These are phyloP conservation scores for Coemansia brasiliensis DNA, from an alignment of 192 early-diverging fungal genomes.

Conservation along the genomic window DNA sequence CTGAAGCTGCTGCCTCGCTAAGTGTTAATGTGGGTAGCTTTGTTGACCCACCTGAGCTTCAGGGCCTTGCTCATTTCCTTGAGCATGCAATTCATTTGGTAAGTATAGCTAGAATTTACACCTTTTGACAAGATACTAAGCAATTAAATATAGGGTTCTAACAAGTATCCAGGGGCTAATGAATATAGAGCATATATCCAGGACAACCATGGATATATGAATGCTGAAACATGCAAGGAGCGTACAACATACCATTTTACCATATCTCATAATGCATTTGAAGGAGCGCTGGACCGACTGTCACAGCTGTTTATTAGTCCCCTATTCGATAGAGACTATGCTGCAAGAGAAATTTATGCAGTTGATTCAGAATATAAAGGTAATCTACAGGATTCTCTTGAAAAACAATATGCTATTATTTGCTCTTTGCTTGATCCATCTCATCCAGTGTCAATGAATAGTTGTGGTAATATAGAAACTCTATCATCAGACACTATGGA, in stretches of 20 bases:
- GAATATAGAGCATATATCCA: slow-evolving; percentile 54
- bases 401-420: background rate
- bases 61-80: slow-evolving; percentile 68
- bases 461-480: slow-evolving; percentile 80
- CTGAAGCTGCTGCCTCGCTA: slow-evolving; percentile 58
- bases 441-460: slow-evolving; percentile 81
- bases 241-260: slow-evolving; percentile 23
- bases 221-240: slow-evolving; percentile 24
- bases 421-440: slow-evolving; percentile 41
- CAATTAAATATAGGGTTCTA: slow-evolving; percentile 49
- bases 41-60: slow-evolving; percentile 58
- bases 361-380: slow-evolving; percentile 94
- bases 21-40: slow-evolving; percentile 64
- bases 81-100: slow-evolving; percentile 70
- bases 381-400: slow-evolving; percentile 66
- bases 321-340: slow-evolving; percentile 75
- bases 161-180: slow-evolving; percentile 69
- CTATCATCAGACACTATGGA: slow-evolving; percentile 49
- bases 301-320: slow-evolving; percentile 85
- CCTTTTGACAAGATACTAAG: no score
- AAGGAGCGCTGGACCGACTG: slow-evolving; percentile 64
- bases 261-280: slow-evolving; percentile 45
- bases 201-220: slow-evolving; percentile 25
- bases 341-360: slow-evolving; percentile 82
- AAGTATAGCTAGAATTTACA: background rate